A percentile compares a stretch with the other conserved stretches of the same genome.
Evolutionary conservation across 805 yeast species (phyloP).

Genomic region (Starmera dryadoides): DNA sequence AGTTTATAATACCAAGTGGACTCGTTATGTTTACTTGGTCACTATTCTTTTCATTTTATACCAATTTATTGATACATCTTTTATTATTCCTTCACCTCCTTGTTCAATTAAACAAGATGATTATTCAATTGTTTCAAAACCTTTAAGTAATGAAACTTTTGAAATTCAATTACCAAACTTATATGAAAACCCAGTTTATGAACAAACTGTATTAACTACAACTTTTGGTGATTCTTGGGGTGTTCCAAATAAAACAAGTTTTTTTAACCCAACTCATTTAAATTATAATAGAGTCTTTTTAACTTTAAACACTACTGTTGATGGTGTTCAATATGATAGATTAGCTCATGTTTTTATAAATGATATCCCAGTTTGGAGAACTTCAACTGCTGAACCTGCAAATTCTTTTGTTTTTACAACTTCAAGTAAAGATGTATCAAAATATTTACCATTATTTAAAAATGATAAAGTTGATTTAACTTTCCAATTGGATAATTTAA

Average conservation of each 20-base stretch:
- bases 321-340: slow-evolving; percentile 60
- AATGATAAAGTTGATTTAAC: slow-evolving; percentile 30
- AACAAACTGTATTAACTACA: slow-evolving; percentile 33
- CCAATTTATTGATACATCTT: too few relatives aligned
- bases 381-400: slow-evolving; percentile 78
- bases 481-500: slow-evolving; percentile 60
- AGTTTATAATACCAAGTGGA: too few relatives aligned
- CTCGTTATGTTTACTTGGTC: too few relatives aligned
- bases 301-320: slow-evolving; percentile 42
- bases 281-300: slow-evolving; percentile 47
- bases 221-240: slow-evolving; percentile 60
- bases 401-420: slow-evolving; percentile 38
- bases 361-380: slow-evolving; percentile 73
- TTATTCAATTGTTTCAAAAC: too few relatives aligned
- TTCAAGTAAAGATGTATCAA: slow-evolving; percentile 57
- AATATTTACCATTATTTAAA: slow-evolving; percentile 43
- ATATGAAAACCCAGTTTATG: slow-evolving; percentile 24
- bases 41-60: too few relatives aligned
- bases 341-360: slow-evolving; percentile 55
- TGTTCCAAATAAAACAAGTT: slow-evolving; percentile 34
- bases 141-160: too few relatives aligned
- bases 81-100: too few relatives aligned
- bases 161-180: slow-evolving; percentile 17
- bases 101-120: too few relatives aligned
- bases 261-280: slow-evolving; percentile 36